These are phyloP conservation scores for Hirsutella rhossiliensis DNA, from an alignment of 2,329 filamentous ascomycete genomes.

Conservation along the genomic window DNA sequence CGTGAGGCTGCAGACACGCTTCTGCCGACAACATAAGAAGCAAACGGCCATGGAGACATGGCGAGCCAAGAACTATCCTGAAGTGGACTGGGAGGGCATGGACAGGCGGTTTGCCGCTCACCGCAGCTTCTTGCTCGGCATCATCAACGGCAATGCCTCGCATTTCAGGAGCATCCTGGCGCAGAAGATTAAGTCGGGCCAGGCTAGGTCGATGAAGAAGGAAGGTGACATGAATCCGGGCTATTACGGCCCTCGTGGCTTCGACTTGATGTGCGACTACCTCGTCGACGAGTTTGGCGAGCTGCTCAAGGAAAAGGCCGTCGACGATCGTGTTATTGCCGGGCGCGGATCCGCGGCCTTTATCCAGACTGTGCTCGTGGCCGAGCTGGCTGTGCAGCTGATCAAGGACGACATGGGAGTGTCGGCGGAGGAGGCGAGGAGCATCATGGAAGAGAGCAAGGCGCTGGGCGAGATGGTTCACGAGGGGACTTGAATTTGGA, in stretches of 20 bases:
- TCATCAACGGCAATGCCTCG: slow-evolving; percentile 49
- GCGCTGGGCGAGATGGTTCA: slow-evolving; percentile 56
- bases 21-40: slow-evolving; percentile 53
- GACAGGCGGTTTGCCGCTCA: slow-evolving; percentile 45
- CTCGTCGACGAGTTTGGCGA: slow-evolving; percentile 49
- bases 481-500: slow-evolving; percentile 31
- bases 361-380: slow-evolving; percentile 65
- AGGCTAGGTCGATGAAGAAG: slow-evolving; percentile 46
- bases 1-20: slow-evolving; percentile 45
- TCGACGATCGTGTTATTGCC: slow-evolving; percentile 53
- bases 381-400: slow-evolving; percentile 48
- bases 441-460: slow-evolving; percentile 54
- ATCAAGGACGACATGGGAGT: slow-evolving; percentile 45
- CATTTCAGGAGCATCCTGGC: slow-evolving; percentile 48
- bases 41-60: slow-evolving; percentile 37
- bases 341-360: slow-evolving; percentile 55
- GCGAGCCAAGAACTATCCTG: slow-evolving; percentile 49
- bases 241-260: slow-evolving; percentile 72
- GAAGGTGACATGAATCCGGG: slow-evolving; percentile 55
- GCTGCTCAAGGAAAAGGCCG: slow-evolving; percentile 47
- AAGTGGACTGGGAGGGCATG: slow-evolving; percentile 56
- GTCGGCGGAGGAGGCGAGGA: slow-evolving; percentile 28
- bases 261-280: slow-evolving; percentile 58
- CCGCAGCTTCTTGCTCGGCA: slow-evolving; percentile 38
- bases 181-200: slow-evolving; percentile 41